These are phyloP conservation scores for Xylariaceae sp. DNA, from an alignment of 2,329 filamentous ascomycete species.

Conservation along the genomic window DNA sequence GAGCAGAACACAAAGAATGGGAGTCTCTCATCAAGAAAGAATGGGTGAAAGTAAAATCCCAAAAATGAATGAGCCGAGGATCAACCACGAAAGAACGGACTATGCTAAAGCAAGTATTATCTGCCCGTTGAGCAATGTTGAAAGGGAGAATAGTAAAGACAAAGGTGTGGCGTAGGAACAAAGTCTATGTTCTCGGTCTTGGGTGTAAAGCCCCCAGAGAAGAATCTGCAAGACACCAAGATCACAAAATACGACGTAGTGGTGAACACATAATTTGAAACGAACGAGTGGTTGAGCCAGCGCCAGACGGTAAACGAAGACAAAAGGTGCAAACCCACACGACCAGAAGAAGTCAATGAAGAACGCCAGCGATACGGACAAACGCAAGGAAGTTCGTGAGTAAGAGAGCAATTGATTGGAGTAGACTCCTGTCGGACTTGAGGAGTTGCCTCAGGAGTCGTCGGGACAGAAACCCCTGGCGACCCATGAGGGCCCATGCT, in stretches of 20 bases:
- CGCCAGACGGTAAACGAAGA: slow-evolving; percentile 14
- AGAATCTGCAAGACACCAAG: too few relatives aligned
- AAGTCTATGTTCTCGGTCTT: too few relatives aligned
- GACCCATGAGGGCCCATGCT: neutral
- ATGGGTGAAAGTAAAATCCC: slow-evolving; percentile 14
- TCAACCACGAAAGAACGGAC: slow-evolving; percentile 57
- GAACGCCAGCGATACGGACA: neutral
- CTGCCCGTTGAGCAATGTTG: slow-evolving; percentile 15
- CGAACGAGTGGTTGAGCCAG: neutral
- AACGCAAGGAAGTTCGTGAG: neutral
- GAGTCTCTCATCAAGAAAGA: slow-evolving; percentile 21
- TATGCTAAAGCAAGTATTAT: slow-evolving; percentile 26
- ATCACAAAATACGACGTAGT: slow-evolving; percentile 1
- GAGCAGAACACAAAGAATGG: slow-evolving; percentile 16
- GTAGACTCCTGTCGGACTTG: slow-evolving; percentile 22
- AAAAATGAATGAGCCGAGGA: slow-evolving; percentile 46
- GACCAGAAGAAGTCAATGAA: neutral
- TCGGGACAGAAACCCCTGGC: neutral
- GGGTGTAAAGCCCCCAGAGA: too few relatives aligned
- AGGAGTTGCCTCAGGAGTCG: neutral
- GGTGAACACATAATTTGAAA: neutral
- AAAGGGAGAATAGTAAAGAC: slow-evolving; percentile 12
- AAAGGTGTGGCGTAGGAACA: neutral
- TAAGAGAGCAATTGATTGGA: slow-evolving; percentile 13
- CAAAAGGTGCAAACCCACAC: slow-evolving; percentile 16